Conservation (phyloP, 2,329 filamentous ascomycete genomes). For the Didymella exigua region DNA sequence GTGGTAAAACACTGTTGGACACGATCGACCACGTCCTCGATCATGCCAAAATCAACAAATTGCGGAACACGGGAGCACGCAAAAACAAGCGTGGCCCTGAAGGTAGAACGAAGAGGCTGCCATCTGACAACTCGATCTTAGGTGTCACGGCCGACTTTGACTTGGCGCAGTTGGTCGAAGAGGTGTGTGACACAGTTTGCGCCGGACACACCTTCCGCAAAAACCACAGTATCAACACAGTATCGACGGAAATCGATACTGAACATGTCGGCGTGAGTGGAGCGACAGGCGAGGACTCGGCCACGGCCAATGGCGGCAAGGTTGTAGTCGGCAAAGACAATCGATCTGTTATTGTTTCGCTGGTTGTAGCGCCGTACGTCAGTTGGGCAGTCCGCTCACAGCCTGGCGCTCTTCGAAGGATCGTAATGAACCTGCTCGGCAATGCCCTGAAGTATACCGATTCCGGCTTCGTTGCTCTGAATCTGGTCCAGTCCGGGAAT, state of each 20-base stretch:
- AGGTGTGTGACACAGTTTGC: slow-evolving; percentile 61
- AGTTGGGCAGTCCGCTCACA: slow-evolving; percentile 39
- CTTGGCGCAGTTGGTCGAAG: slow-evolving; percentile 50
- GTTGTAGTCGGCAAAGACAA: slow-evolving; percentile 27
- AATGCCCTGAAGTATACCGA: slow-evolving; percentile 47
- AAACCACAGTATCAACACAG: slow-evolving; percentile 28
- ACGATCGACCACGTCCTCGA: slow-evolving; percentile 50
- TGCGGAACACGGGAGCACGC: slow-evolving; percentile 30
- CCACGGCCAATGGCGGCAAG: background rate
- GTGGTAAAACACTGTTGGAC: slow-evolving; percentile 48
- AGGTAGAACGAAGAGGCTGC: slow-evolving; percentile 31
- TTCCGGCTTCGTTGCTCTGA: slow-evolving; percentile 38
- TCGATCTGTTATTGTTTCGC: slow-evolving; percentile 34
- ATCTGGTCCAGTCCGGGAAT: slow-evolving; percentile 25
- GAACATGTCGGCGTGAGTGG: slow-evolving; percentile 17
- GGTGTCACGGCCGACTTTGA: slow-evolving; percentile 41
- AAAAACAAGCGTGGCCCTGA: slow-evolving; percentile 23
- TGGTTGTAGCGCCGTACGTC: slow-evolving; percentile 38
- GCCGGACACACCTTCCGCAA: slow-evolving; percentile 55
- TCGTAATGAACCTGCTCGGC: slow-evolving; percentile 46
- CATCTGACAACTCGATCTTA: slow-evolving; percentile 38
- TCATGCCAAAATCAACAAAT: slow-evolving; percentile 46
- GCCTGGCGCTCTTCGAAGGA: slow-evolving; percentile 40
- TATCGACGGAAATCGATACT: slow-evolving; percentile 20
- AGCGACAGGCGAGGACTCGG: slow-evolving; percentile 22